Base-by-base conservation (phyloP, 2,329 filamentous ascomycete genomes). In the Fusarium algeriense region DNA sequence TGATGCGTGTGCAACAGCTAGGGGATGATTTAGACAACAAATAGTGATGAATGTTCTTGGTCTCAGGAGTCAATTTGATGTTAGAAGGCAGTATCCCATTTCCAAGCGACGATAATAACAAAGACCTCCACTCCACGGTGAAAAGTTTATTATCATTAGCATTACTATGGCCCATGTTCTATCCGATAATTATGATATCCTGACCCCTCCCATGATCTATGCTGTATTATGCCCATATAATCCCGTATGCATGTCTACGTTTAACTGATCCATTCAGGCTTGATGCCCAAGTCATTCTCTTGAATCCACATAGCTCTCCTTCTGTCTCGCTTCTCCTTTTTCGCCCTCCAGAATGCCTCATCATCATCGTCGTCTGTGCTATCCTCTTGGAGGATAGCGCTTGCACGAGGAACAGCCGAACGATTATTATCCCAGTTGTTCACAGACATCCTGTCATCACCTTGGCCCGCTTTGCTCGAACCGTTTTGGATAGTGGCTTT, bases 291-390 rank as follows among this genome's bases (percentile, higher is more conserved):
- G 32, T 67, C 63, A 19, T 41, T 55, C 11, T 50, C 56, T 15
- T 43, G 38, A 13, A 71, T 71, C 28, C 64, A 71, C 40, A 67
- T 50, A 1, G 67, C 68, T 13, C 64, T 68, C 20, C 68, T 71
- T 19, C 20, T 71, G 7, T 71, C 67, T 15, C 32, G 35, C 46
- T 71, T 70, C 12, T 52, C 63, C 32, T 46, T 71, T n/a, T 49
- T 71, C 1, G 50, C 58, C 35, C 35, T 71, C 64, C 64, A 67
- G 17, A 67, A 67, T 7, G 55, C 64, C 26, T 67, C 64, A 8
- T 67, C 64, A 7, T 66, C 61, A n/a, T n/a, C n/a, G 0, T 67
- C 40, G 34, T 67, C 56, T 0, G 56, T 68, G 14, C 57, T 64
- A 5, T 69, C 63, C 7, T 49, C 37, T 12, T 54, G 37, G 20